A percentile compares a stretch with the other conserved stretches of the same genome.
Conservation (phyloP, 2,329 filamentous ascomycete genomes). For the Penicillium sp. region DNA sequence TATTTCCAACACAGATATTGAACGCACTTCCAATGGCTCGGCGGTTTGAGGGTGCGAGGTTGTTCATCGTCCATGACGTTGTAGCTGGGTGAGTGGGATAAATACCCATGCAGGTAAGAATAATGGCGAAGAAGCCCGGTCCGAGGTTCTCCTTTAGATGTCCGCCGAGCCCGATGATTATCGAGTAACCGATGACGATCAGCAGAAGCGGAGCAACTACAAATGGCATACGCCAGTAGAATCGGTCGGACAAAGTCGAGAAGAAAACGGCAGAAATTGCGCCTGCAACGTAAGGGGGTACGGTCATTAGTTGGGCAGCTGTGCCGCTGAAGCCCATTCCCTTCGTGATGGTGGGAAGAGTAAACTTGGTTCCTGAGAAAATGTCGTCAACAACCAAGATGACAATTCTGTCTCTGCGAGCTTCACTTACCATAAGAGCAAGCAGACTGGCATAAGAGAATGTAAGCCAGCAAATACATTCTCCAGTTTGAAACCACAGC, state of each 20-base stretch:
- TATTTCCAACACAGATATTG: constrained; percentile 24
- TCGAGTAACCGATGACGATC: constrained; percentile 18
- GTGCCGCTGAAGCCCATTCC: constrained; percentile 37
- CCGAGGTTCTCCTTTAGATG: constrained; percentile 20
- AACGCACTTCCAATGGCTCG: constrained; percentile 24
- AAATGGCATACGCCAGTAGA: constrained; percentile 29
- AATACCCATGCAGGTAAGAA: constrained; percentile 24
- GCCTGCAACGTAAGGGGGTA: constrained; percentile 28
- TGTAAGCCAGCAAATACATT: constrained; percentile 33
- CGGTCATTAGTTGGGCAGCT: constrained; percentile 33
- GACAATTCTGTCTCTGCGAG: constrained; percentile 10
- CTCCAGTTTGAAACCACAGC: constrained; percentile 41
- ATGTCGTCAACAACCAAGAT: constrained; percentile 22
- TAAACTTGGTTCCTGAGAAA: constrained; percentile 36
- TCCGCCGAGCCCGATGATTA: constrained; percentile 25
- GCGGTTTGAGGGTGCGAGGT: constrained; percentile 23
- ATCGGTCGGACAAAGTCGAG: constrained; percentile 22
- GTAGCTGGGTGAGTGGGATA: constrained; percentile 28
- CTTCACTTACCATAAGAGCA: constrained; percentile 27
- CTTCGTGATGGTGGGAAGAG: constrained; percentile 39
- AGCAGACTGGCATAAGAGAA: constrained; percentile 25
- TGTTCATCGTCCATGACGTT: constrained; percentile 28
- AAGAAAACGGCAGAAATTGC: constrained; percentile 26
- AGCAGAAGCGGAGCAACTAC: constrained; percentile 17
- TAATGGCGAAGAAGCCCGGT: constrained; percentile 23